Base-by-base conservation (phyloP, 176 grass and related monocot genomes). In the Microstegium vimineum region DNA sequence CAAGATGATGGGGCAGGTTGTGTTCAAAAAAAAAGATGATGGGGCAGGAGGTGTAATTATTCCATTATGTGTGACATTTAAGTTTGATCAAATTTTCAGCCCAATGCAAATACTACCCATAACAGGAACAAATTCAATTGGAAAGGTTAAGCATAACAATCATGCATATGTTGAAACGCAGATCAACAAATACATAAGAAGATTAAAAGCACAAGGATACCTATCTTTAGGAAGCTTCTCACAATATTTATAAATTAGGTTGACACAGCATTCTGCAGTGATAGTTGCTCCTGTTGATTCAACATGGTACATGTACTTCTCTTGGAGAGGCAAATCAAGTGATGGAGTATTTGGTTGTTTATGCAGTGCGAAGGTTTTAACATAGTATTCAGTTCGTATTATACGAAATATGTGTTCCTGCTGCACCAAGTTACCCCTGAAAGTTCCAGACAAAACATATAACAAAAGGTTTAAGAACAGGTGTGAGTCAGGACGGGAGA, bases 181-280 rank as follows among this genome's bases (percentile, higher is more conserved):
- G 47, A 49, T 73, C 42, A 78, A 59, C 54, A 7, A 47, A 14
- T 13, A 46, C 36, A 63, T 62, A 75, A 25, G 69, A 17, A 80
- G 12, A 38, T 18, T 36, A 35, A 80, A 27, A 49, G 38, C 75
- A 52, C 62, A 62, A 40, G 65, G 65, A 64, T 92, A 97, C 95
- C 89, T 89, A 84, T 92, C 92, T 86, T 86, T 90, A 64, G 92
- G 90, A 81, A 97, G 92, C 78, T 90, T 97, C 87, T 94, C 90
- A 75, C 95, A 97, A 33, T 97, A 97, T 84, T 33, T 82, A 49
- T 90, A 79, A 46, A 97, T 89, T 69, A 94, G 68, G 66, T 77
- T 87, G 46, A 93, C 85, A 75, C 95, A 89, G 15, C 88, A 92
- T 34, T 86, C 86, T 71, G 87, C 85, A 10, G 95, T 87, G 82